Conservation (phyloP, 805 yeast genomes). For the Deakozyma indianensis region DNA sequence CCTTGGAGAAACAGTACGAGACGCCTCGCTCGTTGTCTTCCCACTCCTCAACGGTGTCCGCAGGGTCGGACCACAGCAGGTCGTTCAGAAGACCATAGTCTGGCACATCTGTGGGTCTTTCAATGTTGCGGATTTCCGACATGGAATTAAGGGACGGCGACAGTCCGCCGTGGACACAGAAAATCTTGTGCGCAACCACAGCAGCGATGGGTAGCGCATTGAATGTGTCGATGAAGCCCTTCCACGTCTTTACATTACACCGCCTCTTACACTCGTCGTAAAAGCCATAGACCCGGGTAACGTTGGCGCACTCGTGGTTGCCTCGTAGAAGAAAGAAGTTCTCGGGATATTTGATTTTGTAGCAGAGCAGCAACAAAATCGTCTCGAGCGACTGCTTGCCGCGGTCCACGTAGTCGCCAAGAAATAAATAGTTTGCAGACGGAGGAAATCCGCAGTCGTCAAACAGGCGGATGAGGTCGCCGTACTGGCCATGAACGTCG, state of each 20-base stretch:
- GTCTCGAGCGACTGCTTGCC: constrained; percentile 96
- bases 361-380: constrained; percentile 70
- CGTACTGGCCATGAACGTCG: constrained; percentile 95
- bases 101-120: constrained; percentile 77
- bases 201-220: constrained; percentile 94
- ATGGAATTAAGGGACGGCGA: constrained; percentile 59
- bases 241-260: constrained; percentile 87
- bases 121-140: constrained; percentile 62
- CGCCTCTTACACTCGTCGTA: constrained; percentile 96
- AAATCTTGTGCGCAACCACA: constrained; percentile 86
- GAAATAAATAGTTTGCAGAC: constrained; percentile 73
- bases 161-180: constrained; percentile 79
- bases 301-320: constrained; percentile 95
- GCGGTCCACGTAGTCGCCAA: constrained; percentile 96
- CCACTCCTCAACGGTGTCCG: constrained; percentile 73
- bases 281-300: constrained; percentile 92
- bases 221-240: constrained; percentile 83
- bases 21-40: constrained; percentile 81
- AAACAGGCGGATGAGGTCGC: constrained; percentile 78
- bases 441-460: constrained; percentile 98
- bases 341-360: constrained; percentile 93
- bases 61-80: constrained; percentile 74
- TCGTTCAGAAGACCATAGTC: constrained; percentile 70
- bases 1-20: constrained; percentile 63
- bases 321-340: constrained; percentile 88